Evolutionary conservation across 2,329 filamentous ascomycete genomes (phyloP).

Genomic region (Blastomyces parvus): DNA sequence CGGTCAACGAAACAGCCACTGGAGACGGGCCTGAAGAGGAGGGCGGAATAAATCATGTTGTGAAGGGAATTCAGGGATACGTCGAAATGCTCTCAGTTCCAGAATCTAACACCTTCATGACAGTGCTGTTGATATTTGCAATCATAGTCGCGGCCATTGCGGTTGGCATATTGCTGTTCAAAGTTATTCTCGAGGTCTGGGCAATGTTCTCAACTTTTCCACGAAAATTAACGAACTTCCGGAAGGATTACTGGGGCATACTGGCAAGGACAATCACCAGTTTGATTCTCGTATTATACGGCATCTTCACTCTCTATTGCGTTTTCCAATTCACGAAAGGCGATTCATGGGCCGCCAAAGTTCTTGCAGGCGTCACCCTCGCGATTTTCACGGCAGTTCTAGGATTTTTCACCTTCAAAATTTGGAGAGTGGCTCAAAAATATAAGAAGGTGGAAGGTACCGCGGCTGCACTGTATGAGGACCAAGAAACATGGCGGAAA

Average conservation of each 20-base stretch:
- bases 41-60: constrained; percentile 44
- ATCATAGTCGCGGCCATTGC: constrained; percentile 77
- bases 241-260: constrained; percentile 91
- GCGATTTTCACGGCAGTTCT: constrained; percentile 70
- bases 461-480: constrained; percentile 63
- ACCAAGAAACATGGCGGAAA: constrained; percentile 86
- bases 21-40: constrained; percentile 21
- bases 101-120: constrained; percentile 91
- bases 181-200: constrained; percentile 85
- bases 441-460: constrained; percentile 71
- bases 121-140: constrained; percentile 75
- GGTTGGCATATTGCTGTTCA: constrained; percentile 78
- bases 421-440: constrained; percentile 63
- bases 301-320: constrained; percentile 91
- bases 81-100: constrained; percentile 79
- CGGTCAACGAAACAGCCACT: constrained; percentile 35
- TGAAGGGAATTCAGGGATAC: constrained; percentile 71
- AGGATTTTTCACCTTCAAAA: constrained; percentile 74
- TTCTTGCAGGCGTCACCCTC: constrained; percentile 72
- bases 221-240: constrained; percentile 67
- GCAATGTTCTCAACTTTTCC: constrained; percentile 83
- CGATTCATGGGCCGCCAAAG: constrained; percentile 87
- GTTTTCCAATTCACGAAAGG: constrained; percentile 90
- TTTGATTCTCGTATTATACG: constrained; percentile 83
- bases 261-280: constrained; percentile 83